phyloP scores from a whole-genome alignment of 805 yeast species.

The Cyberlindnera xishuangbannaensis region DNA sequence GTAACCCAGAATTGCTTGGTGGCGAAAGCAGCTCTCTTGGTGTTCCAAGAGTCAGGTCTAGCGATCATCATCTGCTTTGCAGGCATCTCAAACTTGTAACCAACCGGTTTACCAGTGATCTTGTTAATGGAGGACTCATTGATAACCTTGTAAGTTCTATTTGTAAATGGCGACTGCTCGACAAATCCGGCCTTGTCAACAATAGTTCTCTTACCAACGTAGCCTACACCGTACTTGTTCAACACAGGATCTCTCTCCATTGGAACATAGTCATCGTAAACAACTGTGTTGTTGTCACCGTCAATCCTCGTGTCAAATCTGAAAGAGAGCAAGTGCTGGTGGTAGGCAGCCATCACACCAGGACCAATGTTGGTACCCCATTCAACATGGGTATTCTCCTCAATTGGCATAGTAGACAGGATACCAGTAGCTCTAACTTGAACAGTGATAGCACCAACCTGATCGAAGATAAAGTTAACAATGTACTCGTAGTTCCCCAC shows the following conservation, averaged over 20 bases:
- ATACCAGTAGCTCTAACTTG: constrained; percentile 86
- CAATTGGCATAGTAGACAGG: constrained; percentile 78
- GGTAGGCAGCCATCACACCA: constrained; percentile 77
- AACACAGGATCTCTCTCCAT: constrained; percentile 46
- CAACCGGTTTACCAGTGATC: constrained; percentile 65
- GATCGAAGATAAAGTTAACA: constrained; percentile 64
- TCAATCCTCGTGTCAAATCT: constrained; percentile 80
- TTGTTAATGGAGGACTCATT: constrained; percentile 70
- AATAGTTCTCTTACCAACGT: constrained; percentile 52
- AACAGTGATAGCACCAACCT: constrained; percentile 71
- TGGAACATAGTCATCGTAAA: constrained; percentile 61
- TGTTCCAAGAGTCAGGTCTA: constrained; percentile 54
- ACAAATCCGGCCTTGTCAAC: constrained; percentile 67
- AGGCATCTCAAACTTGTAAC: constrained; percentile 67
- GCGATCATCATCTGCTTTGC: constrained; percentile 75
- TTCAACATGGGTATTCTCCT: constrained; percentile 58
- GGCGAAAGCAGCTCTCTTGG: constrained; percentile 67
- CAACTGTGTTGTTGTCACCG: constrained; percentile 72
- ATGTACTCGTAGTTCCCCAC: constrained; percentile 83
- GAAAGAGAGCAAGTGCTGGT: constrained; percentile 74
- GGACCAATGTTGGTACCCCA: constrained; percentile 73
- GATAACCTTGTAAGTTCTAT: constrained; percentile 67
- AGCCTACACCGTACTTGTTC: constrained; percentile 70
- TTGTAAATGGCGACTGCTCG: constrained; percentile 72
- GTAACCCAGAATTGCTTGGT: constrained; percentile 81